These are phyloP conservation scores for Neocucurbitaria cava DNA, from an alignment of 2,329 filamentous ascomycete genomes.

Conservation along the genomic window DNA sequence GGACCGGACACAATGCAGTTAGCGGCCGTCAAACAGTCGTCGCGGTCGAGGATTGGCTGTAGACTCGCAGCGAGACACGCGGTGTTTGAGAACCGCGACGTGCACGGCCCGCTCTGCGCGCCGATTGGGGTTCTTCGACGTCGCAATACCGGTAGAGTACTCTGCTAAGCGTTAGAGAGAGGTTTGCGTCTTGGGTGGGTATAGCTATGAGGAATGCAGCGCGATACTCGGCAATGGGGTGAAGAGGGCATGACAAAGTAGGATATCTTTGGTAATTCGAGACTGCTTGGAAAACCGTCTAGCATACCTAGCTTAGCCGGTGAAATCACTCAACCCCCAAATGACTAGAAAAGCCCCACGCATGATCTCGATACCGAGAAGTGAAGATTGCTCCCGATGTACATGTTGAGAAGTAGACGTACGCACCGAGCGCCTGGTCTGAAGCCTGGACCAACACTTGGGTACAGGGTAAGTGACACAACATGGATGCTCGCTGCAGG, in stretches of 20 bases:
- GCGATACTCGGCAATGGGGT: background rate
- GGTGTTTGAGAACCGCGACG: conserved; percentile 41
- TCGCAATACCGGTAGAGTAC: conserved; percentile 27
- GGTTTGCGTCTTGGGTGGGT: background rate
- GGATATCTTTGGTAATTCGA: background rate
- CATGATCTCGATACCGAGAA: background rate
- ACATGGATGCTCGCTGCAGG: background rate
- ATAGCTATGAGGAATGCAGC: background rate
- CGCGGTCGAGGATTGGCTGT: conserved; percentile 26
- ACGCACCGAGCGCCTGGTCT: background rate
- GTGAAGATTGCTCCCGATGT: too few relatives aligned
- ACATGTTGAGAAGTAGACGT: too few relatives aligned
- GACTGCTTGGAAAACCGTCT: background rate
- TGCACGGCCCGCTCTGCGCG: conserved; percentile 31
- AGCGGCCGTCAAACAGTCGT: conserved; percentile 19
- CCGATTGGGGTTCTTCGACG: conserved; percentile 15
- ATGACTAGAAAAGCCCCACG: background rate
- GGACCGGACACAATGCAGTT: conserved; percentile 25
- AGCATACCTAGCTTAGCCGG: background rate
- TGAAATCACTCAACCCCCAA: background rate
- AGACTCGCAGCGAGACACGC: conserved; percentile 30
- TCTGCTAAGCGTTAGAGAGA: conserved; percentile 16
- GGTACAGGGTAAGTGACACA: background rate
- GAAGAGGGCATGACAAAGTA: background rate
- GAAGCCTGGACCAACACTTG: background rate